phyloP scores from a whole-genome alignment of 208 protist species.

The Zelonia costaricensis region DNA sequence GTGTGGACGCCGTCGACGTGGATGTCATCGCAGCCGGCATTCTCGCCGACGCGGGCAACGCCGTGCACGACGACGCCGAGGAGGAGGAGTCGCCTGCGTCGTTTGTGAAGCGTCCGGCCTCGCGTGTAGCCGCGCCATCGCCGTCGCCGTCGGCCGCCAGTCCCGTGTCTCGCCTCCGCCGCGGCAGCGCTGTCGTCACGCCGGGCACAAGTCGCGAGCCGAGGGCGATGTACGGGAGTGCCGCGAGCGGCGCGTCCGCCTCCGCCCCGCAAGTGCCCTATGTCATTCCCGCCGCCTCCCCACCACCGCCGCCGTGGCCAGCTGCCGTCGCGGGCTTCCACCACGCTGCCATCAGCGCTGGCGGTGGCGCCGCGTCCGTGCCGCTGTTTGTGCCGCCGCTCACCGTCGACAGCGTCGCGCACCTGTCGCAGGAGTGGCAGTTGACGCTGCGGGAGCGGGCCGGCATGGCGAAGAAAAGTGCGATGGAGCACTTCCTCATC shows the following conservation, averaged over 20 bases:
- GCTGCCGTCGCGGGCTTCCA: too few species aligned
- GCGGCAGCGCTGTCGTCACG: neutral
- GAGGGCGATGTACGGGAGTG: too few species aligned
- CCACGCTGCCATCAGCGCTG: neutral
- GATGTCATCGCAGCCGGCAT: neutral
- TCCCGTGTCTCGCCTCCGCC: neutral
- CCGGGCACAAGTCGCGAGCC: too few species aligned
- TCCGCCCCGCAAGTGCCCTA: too few species aligned
- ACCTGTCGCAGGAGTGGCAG: constrained; percentile 50
- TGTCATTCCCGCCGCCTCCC: too few species aligned
- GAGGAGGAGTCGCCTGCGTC: constrained; percentile 5
- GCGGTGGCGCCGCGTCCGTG: neutral
- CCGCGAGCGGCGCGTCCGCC: too few species aligned
- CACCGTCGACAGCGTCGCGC: constrained; percentile 27
- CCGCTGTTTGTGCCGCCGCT: constrained; percentile 36
- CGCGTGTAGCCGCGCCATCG: neutral
- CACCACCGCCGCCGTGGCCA: too few species aligned
- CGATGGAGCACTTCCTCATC: constrained; percentile 29
- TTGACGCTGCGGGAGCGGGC: constrained; percentile 31
- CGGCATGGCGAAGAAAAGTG: constrained; percentile 21
- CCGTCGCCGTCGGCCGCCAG: neutral
- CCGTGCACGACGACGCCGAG: neutral
- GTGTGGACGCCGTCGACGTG: too few species aligned
- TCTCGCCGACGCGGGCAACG: neutral
- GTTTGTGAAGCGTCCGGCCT: constrained; percentile 13